Conservation (phyloP, 148 eudicot species). For the Fagopyrum esculentum region DNA sequence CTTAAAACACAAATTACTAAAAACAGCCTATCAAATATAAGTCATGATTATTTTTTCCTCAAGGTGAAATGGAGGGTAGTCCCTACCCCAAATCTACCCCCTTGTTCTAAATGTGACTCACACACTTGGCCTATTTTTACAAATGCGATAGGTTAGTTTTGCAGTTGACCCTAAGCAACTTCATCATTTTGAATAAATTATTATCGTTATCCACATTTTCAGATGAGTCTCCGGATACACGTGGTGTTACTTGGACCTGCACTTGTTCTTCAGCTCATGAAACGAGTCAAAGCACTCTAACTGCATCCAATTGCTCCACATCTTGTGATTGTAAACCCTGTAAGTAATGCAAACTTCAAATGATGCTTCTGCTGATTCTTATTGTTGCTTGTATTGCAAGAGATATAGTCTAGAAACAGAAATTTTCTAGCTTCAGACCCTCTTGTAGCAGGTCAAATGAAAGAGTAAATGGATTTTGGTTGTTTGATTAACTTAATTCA, state of each 20-base stretch:
- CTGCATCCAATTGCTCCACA: conserved; percentile 47
- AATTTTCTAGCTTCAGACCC: not conserved
- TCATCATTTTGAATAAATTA: not conserved
- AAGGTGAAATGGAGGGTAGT: not conserved
- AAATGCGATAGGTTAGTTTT: not conserved
- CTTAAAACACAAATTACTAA: not conserved
- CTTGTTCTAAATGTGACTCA: not conserved
- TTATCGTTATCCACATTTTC: conserved; percentile 17
- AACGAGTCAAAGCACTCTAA: conserved; percentile 31
- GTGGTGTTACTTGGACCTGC: conserved; percentile 58
- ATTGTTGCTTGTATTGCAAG: not conserved
- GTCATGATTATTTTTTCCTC: not conserved
- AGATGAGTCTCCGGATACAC: conserved; percentile 40
- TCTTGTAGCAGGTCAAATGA: not conserved
- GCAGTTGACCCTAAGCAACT: not conserved
- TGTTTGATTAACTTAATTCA: not conserved
- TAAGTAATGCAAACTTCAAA: conserved; percentile 19
- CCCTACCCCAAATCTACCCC: not conserved
- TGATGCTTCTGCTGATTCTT: not conserved
- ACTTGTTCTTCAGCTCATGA: conserved; percentile 42
- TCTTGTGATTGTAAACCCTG: conserved; percentile 79
- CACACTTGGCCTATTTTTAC: not conserved
- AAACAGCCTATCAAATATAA: not conserved
- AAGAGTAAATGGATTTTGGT: not conserved
- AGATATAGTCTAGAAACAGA: not conserved